Percentiles rank a stretch among this genome's conserved stretches.
Conservation (phyloP, 768 basidiomycete genomes). For the Goffeauzyma gilvescens region DNA sequence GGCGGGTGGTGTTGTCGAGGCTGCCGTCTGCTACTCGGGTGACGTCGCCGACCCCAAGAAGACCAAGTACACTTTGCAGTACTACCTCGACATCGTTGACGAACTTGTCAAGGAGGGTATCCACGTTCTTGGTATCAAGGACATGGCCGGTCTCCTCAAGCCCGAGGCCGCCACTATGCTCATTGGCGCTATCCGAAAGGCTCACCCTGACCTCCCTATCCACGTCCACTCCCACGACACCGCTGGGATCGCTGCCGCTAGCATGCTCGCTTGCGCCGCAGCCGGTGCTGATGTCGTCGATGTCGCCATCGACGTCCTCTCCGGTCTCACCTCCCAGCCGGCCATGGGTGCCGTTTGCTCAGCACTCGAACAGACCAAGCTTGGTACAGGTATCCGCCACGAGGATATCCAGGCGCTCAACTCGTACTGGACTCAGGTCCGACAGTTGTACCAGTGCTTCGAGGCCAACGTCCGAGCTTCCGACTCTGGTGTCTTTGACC, state of each 20-base stretch:
- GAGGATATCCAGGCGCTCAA: conserved; percentile 95
- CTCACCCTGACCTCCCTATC: conserved; percentile 91
- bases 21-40: conserved; percentile 93
- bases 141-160: conserved; percentile 94
- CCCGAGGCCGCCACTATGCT: conserved; percentile 86
- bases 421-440: conserved; percentile 93
- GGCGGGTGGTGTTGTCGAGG: conserved; percentile 94
- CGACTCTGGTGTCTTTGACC: conserved; percentile 94
- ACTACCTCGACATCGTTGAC: conserved; percentile 89
- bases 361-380: conserved; percentile 79
- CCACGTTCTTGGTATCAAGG: conserved; percentile 92
- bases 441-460: conserved; percentile 85
- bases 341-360: conserved; percentile 94
- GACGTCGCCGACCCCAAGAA: conserved; percentile 88
- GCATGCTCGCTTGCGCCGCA: conserved; percentile 83
- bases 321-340: conserved; percentile 91
- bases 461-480: conserved; percentile 94
- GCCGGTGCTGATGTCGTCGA: conserved; percentile 98
- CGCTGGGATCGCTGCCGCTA: conserved; percentile 91
- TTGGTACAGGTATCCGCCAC: conserved; percentile 91
- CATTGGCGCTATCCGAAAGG: conserved; percentile 82
- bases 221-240: conserved; percentile 99
- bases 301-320: conserved; percentile 98
- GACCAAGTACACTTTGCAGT: conserved; percentile 89
- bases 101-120: conserved; percentile 85